Evolutionary conservation across 139 green algal species (phyloP), one percentile per base, ranked within the genome.

Genomic region (Mesostigma viride): DNA sequence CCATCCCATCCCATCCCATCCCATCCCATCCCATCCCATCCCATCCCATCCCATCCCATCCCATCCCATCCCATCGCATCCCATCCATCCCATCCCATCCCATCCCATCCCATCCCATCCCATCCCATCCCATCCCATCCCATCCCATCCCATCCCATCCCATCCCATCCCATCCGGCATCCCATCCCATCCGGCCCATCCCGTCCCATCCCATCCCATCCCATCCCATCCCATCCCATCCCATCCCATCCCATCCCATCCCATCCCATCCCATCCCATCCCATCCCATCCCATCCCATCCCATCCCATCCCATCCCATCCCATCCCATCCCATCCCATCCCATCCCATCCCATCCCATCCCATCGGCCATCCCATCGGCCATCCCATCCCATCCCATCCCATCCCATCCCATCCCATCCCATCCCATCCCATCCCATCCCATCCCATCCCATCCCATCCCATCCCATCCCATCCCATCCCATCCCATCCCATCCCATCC

Each of bases 1-100:
- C 47, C 47, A 58, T 31, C 47, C 47, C 47, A 31, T 31, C 47
- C 47, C 47, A 58, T 58, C 47, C 20, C 47, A 58, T 58, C 47
- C 47, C 47, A 58, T 58, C 47, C 47, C 47, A 58, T 58, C 47
- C 47, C 47, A 58, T 58, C 20, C 47, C 47, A 58, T 58, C 47
- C 47, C 47, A 58, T 58, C 47, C 47, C 47, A 58, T 58, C 47
- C 22, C 47, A 58, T 31, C 22, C 47, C 47, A 58, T 58, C 47
- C 47, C 47, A 58, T 58, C 47, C 47, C 6, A 58, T 58, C 47
- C 22, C 22, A 58, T 31, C 22, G n/a, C 46, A 58, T 58, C 2
- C 2, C 47, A 31, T 58, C 47, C 47, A 58, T 58, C 47, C 47
- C 47, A 58, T 31, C 47, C 47, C 47, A 58, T 31, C 47, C 47